These are phyloP conservation scores for Symbiodinium pilosum DNA, from an alignment of 73 alveolate genomes.

Conservation along the genomic window DNA sequence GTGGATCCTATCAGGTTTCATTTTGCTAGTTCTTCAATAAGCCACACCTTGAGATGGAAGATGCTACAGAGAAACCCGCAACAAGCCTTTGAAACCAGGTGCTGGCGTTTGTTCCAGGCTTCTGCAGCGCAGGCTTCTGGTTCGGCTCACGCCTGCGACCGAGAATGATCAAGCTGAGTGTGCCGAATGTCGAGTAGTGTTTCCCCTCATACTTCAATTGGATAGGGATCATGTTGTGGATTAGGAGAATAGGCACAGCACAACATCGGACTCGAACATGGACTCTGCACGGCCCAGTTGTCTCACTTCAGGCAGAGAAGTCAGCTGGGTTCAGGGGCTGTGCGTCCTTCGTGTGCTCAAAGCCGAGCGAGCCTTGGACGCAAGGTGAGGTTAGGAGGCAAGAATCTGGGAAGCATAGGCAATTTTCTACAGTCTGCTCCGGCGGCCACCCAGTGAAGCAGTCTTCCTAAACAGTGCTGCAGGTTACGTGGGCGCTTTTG, in stretches of 20 bases:
- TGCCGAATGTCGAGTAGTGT: too few species aligned
- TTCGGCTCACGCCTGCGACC: not conserved
- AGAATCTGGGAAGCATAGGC: too few species aligned
- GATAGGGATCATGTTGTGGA: too few species aligned
- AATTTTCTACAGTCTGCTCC: not conserved
- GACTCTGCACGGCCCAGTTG: too few species aligned
- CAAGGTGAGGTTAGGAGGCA: not conserved
- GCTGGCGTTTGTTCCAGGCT: not conserved
- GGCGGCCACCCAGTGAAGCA: not conserved
- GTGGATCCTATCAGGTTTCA: too few species aligned
- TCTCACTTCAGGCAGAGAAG: not conserved
- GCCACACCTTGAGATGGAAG: too few species aligned
- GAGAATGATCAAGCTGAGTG: too few species aligned
- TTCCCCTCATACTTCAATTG: too few species aligned
- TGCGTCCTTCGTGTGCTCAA: conserved; percentile 79
- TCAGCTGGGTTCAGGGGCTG: conserved; percentile 41
- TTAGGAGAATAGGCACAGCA: not conserved
- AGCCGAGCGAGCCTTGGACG: conserved; percentile 34
- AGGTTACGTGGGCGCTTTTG: conserved; percentile 74
- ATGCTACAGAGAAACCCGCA: too few species aligned
- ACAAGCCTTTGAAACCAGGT: not conserved
- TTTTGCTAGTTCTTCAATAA: too few species aligned
- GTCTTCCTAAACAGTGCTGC: not conserved
- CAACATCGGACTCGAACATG: not conserved
- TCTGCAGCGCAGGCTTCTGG: not conserved